Evolutionary conservation across 2,329 filamentous ascomycete species (phyloP).

Genomic region (Fusarium tupiense): DNA sequence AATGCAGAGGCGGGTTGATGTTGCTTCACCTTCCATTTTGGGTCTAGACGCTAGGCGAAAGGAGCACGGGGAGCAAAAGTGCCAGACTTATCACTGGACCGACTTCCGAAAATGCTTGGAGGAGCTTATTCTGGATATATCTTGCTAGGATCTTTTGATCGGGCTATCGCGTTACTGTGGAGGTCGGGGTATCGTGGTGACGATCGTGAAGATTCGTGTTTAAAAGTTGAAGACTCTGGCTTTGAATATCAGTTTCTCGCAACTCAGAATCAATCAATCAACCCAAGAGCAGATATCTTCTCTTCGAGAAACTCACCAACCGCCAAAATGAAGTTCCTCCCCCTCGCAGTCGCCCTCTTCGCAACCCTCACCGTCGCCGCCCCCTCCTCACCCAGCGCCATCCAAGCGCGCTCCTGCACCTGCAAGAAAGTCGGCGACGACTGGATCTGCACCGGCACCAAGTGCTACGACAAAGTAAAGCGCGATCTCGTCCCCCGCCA

Average conservation of each 20-base stretch:
- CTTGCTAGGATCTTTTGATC: slow-evolving; percentile 11
- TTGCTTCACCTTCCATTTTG: background rate
- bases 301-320: accelerated
- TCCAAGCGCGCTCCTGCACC: slow-evolving; percentile 4
- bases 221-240: background rate
- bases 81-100: slow-evolving; percentile 8
- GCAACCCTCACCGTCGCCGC: slow-evolving; percentile 13
- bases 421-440: slow-evolving; percentile 2
- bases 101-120: slow-evolving; percentile 11
- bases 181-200: background rate
- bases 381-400: background rate
- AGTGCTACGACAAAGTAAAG: background rate
- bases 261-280: background rate
- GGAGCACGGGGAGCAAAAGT: slow-evolving; percentile 6
- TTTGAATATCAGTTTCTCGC: accelerated
- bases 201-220: background rate
- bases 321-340: slow-evolving; percentile 19
- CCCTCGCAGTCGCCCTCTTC: slow-evolving; percentile 9
- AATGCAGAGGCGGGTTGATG: background rate
- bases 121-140: background rate
- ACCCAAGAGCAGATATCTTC: background rate
- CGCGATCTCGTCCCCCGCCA: background rate
- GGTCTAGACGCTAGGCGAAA: background rate
- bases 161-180: background rate
- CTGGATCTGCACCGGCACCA: background rate